These are phyloP conservation scores for Catharanthus roseus DNA, from an alignment of 257 asterid species.

Conservation along the genomic window DNA sequence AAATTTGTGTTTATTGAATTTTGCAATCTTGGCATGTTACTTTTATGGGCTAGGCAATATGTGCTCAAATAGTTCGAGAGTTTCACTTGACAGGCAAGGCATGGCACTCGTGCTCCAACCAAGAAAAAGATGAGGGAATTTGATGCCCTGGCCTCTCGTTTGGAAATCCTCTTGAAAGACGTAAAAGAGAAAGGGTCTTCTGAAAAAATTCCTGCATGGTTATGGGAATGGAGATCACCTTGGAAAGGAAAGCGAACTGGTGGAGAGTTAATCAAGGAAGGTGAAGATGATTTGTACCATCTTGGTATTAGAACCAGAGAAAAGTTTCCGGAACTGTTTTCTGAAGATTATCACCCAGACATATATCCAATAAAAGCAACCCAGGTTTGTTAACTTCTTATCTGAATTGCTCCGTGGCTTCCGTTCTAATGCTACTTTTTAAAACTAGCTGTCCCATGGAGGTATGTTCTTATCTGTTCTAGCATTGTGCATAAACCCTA, in stretches of 20 bases:
- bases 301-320: constrained; percentile 78
- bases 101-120: constrained; percentile 97
- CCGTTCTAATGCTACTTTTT: not conserved
- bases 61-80: not conserved
- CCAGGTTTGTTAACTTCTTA: constrained; percentile 49
- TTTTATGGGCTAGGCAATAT: not conserved
- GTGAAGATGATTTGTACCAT: constrained; percentile 80
- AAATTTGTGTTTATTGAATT: not conserved
- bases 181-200: constrained; percentile 44
- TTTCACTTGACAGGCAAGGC: constrained; percentile 68
- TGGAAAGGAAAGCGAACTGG: constrained; percentile 84
- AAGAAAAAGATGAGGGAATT: constrained; percentile 73
- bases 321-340: constrained; percentile 58
- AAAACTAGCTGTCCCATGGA: not conserved
- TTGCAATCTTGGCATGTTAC: not conserved
- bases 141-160: constrained; percentile 54
- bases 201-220: constrained; percentile 64
- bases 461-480: not conserved
- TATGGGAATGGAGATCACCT: constrained; percentile 80
- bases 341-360: constrained; percentile 82
- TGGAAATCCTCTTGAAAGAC: constrained; percentile 48
- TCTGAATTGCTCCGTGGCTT: not conserved
- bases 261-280: constrained; percentile 78
- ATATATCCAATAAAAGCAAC: constrained; percentile 80
- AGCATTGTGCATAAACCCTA: not conserved